A percentile compares a stretch with the other conserved stretches of the same genome.
phyloP scores from a whole-genome alignment of 2,329 filamentous ascomycete species.

The Pyricularia grisea region DNA sequence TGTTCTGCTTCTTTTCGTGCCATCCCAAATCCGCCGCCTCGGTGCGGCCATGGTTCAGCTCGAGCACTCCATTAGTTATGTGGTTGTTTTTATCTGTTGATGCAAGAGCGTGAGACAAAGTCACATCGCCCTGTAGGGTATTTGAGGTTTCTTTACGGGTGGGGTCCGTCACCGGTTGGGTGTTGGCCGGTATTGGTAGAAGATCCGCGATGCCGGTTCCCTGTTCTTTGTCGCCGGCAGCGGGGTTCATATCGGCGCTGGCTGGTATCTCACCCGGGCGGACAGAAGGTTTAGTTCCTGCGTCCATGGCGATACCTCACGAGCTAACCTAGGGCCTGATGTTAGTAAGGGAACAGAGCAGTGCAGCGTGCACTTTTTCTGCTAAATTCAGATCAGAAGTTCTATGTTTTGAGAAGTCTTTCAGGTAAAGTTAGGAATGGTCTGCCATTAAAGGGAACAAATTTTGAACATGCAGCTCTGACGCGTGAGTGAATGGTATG shows the following conservation, averaged over 20 bases:
- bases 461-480: background rate
- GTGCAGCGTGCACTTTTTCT: background rate
- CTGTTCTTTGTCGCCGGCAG: constrained; percentile 11
- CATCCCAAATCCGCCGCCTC: constrained; percentile 62
- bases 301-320: background rate
- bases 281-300: background rate
- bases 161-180: constrained; percentile 19
- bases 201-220: constrained; percentile 19
- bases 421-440: background rate
- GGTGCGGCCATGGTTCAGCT: constrained; percentile 35
- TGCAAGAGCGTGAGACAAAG: constrained; percentile 32
- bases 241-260: constrained; percentile 3
- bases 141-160: constrained; percentile 10
- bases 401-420: background rate
- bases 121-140: constrained; percentile 7
- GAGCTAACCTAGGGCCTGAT: background rate
- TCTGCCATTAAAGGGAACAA: background rate
- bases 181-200: constrained; percentile 22
- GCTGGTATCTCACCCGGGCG: background rate
- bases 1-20: constrained; percentile 49
- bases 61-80: constrained; percentile 33
- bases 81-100: constrained; percentile 21
- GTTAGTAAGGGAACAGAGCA: background rate
- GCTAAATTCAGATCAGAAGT: background rate
- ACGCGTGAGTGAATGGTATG: background rate